Conservation (phyloP, 352 stramenopile genomes). For the Pythium phragmitis region DNA sequence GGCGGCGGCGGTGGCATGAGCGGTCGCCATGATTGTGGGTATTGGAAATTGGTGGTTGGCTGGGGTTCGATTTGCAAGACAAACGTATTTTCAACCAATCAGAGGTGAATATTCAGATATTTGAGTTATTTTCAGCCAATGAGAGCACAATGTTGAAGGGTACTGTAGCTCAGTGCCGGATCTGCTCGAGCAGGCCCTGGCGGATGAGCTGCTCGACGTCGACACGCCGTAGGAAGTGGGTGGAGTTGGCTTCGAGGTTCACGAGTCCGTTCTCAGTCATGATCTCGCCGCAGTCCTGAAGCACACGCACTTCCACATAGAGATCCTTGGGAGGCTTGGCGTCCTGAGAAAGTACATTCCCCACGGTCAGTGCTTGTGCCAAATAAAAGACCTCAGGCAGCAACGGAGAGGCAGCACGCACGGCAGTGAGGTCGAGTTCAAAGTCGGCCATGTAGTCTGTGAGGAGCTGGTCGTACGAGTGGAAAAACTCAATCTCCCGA, state of each 20-base stretch:
- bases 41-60: conserved; percentile 21
- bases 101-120: not conserved
- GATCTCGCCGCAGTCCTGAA: conserved; percentile 88
- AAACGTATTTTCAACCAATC: conserved; percentile 21
- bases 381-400: not conserved
- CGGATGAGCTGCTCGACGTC: conserved; percentile 35
- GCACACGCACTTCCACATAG: conserved; percentile 88
- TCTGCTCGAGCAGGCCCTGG: conserved; percentile 61
- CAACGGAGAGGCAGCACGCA: conserved; percentile 20
- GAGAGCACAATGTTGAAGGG: conserved; percentile 8
- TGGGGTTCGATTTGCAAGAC: not conserved
- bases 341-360: conserved; percentile 39
- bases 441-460: conserved; percentile 90
- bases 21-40: conserved; percentile 5
- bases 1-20: not conserved
- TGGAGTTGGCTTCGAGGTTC: conserved; percentile 85
- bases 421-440: conserved; percentile 82
- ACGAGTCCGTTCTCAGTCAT: conserved; percentile 90
- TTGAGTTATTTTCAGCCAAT: conserved; percentile 22
- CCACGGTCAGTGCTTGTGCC: not conserved
- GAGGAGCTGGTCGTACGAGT: conserved; percentile 89
- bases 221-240: conserved; percentile 85
- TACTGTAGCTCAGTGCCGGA: conserved; percentile 45
- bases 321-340: conserved; percentile 89
- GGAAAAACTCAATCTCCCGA: conserved; percentile 88